Evolutionary conservation across 768 basidiomycete genomes (phyloP).

Genomic region (Gloeophyllum trabeum): DNA sequence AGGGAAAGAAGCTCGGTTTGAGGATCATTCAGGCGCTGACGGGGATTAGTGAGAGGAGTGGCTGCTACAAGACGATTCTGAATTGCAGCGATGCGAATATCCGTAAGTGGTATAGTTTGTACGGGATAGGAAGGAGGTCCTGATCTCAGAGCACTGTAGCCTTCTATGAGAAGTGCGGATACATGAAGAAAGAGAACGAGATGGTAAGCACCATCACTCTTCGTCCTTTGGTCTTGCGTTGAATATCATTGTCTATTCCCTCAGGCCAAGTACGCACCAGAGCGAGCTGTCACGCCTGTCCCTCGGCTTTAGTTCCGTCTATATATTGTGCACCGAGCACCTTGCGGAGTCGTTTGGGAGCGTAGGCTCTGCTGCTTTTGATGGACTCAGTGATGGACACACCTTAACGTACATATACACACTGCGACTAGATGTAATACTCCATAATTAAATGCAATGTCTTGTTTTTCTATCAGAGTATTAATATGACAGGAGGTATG

Average conservation of each 20-base stretch:
- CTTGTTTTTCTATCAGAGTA: too few species aligned
- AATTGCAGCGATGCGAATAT: constrained; percentile 90
- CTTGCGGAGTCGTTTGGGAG: too few species aligned
- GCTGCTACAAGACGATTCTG: constrained; percentile 95
- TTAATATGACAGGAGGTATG: too few species aligned
- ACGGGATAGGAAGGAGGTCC: not conserved
- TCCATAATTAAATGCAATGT: too few species aligned
- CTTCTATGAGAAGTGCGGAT: constrained; percentile 97
- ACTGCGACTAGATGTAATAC: too few species aligned
- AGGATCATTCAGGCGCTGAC: constrained; percentile 82
- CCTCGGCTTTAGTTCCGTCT: too few species aligned
- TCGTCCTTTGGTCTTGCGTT: not conserved
- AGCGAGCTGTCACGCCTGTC: constrained; percentile 26
- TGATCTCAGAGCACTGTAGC: constrained; percentile 32
- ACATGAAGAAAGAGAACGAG: constrained; percentile 80
- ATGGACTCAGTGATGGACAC: too few species aligned
- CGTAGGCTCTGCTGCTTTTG: too few species aligned
- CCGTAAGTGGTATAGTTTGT: constrained; percentile 46
- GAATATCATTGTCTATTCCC: constrained; percentile 1
- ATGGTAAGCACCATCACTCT: constrained; percentile 47
- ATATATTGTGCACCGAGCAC: too few species aligned
- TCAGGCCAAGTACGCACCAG: constrained; percentile 52
- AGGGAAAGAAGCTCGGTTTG: constrained; percentile 88
- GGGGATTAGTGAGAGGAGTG: constrained; percentile 64
- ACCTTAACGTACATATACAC: too few species aligned